A percentile compares a stretch with the other conserved stretches of the same genome.
Conservation (phyloP, 1,284 basidiomycete genomes). For the Omphalotus olearius region DNA sequence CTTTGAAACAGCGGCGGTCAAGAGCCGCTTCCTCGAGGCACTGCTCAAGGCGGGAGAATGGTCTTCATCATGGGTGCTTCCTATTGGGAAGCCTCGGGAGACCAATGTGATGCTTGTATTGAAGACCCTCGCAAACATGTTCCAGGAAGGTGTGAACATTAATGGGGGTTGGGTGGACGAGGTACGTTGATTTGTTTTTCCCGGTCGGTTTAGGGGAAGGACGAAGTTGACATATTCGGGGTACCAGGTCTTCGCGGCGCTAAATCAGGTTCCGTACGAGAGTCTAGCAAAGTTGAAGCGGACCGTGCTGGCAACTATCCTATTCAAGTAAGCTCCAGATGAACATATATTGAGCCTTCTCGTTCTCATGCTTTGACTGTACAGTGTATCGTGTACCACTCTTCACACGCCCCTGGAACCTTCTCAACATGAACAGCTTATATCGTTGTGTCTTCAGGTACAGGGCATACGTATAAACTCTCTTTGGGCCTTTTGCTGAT, state of each 20-base stretch:
- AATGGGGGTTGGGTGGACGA: conserved; percentile 48
- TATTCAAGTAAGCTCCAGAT: conserved; percentile 68
- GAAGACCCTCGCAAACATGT: conserved; percentile 78
- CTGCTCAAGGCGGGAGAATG: conserved; percentile 73
- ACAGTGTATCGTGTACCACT: conserved; percentile 60
- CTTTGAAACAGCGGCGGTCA: conserved; percentile 40
- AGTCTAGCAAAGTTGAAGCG: conserved; percentile 67
- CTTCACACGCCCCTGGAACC: conserved; percentile 38
- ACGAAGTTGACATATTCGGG: no score
- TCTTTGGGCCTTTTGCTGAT: no score
- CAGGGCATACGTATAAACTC: no score
- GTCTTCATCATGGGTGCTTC: conserved; percentile 46
- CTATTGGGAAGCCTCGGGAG: conserved; percentile 68
- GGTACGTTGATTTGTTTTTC: conserved; percentile 29
- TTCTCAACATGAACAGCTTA: conserved; percentile 30
- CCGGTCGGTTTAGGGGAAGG: background rate
- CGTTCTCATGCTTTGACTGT: background rate
- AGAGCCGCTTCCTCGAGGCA: conserved; percentile 52
- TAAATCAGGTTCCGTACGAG: conserved; percentile 47
- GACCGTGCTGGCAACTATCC: conserved; percentile 69
- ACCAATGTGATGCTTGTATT: conserved; percentile 86
- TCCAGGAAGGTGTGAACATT: conserved; percentile 49
- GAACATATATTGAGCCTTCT: background rate
- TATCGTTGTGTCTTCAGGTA: conserved; percentile 47
- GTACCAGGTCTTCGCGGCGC: conserved; percentile 49